A percentile compares a stretch with the other conserved stretches of the same genome.
Conservation (phyloP, 495 filamentous ascomycete genomes). For the Hypoxylon lenormandii region DNA sequence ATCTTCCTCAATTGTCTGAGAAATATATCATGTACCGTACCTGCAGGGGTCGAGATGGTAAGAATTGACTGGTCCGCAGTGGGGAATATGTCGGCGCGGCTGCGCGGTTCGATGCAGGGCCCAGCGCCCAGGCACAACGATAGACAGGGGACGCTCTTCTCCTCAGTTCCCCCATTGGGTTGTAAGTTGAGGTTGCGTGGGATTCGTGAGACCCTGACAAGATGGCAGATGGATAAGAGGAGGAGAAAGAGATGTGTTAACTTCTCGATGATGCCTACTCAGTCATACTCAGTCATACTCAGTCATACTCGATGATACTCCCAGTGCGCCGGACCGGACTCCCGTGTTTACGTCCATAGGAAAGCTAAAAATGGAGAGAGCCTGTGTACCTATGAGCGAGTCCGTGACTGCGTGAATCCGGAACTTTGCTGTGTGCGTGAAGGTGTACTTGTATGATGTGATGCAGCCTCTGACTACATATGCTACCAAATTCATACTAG, state of each 20-base stretch:
- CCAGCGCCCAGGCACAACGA: background rate
- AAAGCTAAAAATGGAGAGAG: no score
- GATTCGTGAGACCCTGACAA: constrained; percentile 1
- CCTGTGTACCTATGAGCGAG: no score
- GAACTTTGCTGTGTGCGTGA: no score
- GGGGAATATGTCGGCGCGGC: constrained; percentile 6
- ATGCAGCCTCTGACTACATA: background rate
- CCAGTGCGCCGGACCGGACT: background rate
- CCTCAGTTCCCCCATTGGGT: background rate
- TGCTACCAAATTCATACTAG: background rate
- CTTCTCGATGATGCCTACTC: no score
- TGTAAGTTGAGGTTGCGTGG: background rate
- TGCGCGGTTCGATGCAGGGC: constrained; percentile 8
- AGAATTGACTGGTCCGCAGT: background rate
- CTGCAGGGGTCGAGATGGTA: constrained; percentile 7
- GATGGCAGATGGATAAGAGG: background rate
- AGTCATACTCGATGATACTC: no score
- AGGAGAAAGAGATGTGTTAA: background rate
- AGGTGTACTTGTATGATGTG: no score
- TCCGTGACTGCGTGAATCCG: no score
- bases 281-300: no score
- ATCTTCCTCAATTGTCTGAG: constrained; percentile 4
- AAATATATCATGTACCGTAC: background rate
- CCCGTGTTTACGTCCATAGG: background rate
- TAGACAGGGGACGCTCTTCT: background rate